Base-by-base conservation (phyloP, 2,329 filamentous ascomycete genomes). In the Colletotrichum tropicicola region DNA sequence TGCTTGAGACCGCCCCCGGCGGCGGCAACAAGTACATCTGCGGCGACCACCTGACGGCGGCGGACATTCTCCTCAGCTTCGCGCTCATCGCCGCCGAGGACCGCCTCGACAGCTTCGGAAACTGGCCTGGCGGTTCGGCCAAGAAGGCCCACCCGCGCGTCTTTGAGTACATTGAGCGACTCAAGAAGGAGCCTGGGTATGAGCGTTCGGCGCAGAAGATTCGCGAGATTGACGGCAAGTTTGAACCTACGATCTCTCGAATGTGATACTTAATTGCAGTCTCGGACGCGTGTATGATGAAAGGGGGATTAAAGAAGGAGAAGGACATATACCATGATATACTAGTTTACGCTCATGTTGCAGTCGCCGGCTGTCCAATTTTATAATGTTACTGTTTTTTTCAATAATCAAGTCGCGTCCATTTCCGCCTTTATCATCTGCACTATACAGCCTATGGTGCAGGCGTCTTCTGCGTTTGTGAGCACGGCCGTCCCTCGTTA, bases 11-110 rank as follows among this genome's bases (percentile, higher is more conserved):
- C 6, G 82, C 83, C 1, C 74, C 75, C 0, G 73, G 70, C 8
- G 75, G 73, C 1, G 78, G 80, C 30, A 76, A 77, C 21, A 69
- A 71, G 47, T 88, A 84, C 71, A 74, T 88, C 25, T 87, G 85
- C 68, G 83, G 85, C 23, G 70, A 76, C 19, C 70, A 75, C 43
- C 77, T 87, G 54, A 84, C 83, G 2, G 81, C 84, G 1, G 85
- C 83, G 6, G 85, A 87, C 66, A 82, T 87, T 60, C 73, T 87
- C 56, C 74, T 87, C 69, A 85, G 83, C 73, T 87, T 84, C 74
- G 80, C 80, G 13, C 74, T 87, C 59, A 79, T 87, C 52, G 78
- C 78, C 9, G 78, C 78, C 35, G 77, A 79, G 68, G 70, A 73
- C 13, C 75, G 75, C 56, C 74, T 84, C 43, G 74, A 79, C 27